Evolutionary conservation across 306 rosid genomes (phyloP), one percentile per base, ranked within the genome.

Genomic region (Quercus alba): DNA sequence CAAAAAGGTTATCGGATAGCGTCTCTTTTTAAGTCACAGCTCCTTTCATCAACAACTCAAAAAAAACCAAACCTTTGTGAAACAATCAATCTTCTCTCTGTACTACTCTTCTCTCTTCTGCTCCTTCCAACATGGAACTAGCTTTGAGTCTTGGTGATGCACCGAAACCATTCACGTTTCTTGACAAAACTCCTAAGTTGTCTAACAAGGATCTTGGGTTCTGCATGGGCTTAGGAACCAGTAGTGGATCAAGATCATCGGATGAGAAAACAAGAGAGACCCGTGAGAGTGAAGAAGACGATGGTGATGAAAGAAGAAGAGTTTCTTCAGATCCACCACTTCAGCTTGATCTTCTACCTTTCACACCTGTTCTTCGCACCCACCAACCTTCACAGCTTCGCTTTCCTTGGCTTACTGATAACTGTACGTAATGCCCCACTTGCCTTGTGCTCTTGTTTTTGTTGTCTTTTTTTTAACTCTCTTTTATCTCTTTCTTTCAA

Each of bases 281-380:
- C 52, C 66, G 75, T 2, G 85, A 81, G 11, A 74, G 55, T 1
- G 75, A 25, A 5, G 54, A 14, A 5, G 79, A 58, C 0, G 75
- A 67, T 41, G 46, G 46, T 41, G 46, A 41, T 41, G 46, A 41
- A 41, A 41, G 46, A 35, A 71, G 31, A 10, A 75, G 77, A 23
- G 55, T 26, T 23, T 90, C 89, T 14, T 85, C 92, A 79, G 94
- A 91, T 86, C 93, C 93, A 31, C 97, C 98, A 26, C 8, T 91
- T 80, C 99, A 93, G 84, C 97, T 94, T 5, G 87, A 89, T 62
- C 98, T 94, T 70, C 87, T 94, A 19, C 98, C 98, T 41, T 84
- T 85, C 72, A 73, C 87, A 15, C 98, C 97, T 0, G 90, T 92
- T 85, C 94, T 80, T 10, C 88, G 89, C 41, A 57, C 83, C 26